A percentile compares a stretch with the other conserved stretches of the same genome.
Evolutionary conservation across 768 basidiomycete species (phyloP).

Genomic region (Leccinum incarnatum): DNA sequence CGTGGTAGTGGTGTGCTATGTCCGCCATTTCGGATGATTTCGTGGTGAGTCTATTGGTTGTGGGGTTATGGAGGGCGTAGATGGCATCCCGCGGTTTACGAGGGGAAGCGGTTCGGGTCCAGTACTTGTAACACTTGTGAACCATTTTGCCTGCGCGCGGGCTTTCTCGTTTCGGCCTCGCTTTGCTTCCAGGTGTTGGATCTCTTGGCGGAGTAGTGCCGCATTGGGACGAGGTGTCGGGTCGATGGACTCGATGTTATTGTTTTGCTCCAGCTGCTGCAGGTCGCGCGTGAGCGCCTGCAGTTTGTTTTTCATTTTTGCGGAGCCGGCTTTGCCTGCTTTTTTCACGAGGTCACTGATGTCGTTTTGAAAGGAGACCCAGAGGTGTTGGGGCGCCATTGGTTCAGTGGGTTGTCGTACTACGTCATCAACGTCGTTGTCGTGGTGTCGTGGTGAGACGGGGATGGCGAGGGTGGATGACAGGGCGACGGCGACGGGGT

Average conservation of each 20-base stretch:
- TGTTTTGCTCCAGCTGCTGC: neutral
- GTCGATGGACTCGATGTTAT: neutral
- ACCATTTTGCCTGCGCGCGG: neutral
- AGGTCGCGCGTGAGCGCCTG: neutral
- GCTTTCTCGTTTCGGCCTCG: neutral
- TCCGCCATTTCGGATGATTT: slow-evolving; percentile 33
- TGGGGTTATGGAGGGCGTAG: slow-evolving; percentile 6
- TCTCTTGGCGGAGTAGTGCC: neutral
- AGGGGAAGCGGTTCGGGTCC: slow-evolving; percentile 11
- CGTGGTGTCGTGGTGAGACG: too few relatives aligned
- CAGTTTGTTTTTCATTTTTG: neutral
- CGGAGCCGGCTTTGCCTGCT: neutral
- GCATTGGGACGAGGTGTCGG: neutral
- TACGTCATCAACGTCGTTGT: too few relatives aligned
- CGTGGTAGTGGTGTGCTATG: slow-evolving; percentile 16
- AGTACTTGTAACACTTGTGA: neutral
- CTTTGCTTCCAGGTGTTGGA: neutral
- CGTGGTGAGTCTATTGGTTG: neutral
- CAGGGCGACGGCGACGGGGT: too few relatives aligned
- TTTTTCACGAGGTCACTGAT: neutral
- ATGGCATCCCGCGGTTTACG: slow-evolving; percentile 18
- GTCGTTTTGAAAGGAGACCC: neutral
- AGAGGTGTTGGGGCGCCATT: neutral
- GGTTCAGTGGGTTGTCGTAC: neutral
- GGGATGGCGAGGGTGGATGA: too few relatives aligned